Conservation (phyloP, 441 rosid genomes). For the Rhodomyrtus psidioides region DNA sequence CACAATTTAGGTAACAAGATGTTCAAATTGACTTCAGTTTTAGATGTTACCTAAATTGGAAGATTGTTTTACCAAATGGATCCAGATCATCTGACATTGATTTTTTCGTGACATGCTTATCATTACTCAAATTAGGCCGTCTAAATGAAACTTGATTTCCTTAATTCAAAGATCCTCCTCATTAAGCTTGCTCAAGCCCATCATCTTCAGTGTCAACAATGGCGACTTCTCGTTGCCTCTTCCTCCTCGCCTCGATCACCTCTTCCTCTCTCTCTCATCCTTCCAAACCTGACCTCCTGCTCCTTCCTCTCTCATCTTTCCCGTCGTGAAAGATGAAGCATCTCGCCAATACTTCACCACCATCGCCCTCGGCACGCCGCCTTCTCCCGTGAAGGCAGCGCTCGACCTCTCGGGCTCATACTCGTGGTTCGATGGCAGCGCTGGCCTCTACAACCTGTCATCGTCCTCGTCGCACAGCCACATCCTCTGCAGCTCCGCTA, state of each 20-base stretch:
- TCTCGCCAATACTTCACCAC: constrained; percentile 11
- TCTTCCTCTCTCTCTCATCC: neutral
- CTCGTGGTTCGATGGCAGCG: constrained; percentile 10
- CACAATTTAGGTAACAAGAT: neutral
- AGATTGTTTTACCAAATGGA: neutral
- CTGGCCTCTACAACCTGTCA: neutral
- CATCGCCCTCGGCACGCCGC: constrained; percentile 4
- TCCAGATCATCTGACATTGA: too few species aligned
- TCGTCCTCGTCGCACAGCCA: constrained; percentile 3
- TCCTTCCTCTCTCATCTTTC: neutral
- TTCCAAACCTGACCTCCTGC: neutral
- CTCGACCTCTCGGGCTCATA: constrained; percentile 26
- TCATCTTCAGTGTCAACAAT: neutral
- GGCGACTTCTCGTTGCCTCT: neutral
- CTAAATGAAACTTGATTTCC: neutral
- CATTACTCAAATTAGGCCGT: too few species aligned
- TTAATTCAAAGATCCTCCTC: neutral
- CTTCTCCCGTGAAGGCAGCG: neutral
- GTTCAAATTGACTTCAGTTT: neutral
- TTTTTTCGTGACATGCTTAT: too few species aligned
- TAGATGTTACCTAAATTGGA: neutral
- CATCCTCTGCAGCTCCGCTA: constrained; percentile 1
- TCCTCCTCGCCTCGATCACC: neutral
- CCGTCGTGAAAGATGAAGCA: constrained; percentile 8
- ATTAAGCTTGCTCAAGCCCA: neutral